Conservation (phyloP, 371 early-diverging fungal genomes). For the Lichtheimia ramosa region DNA sequence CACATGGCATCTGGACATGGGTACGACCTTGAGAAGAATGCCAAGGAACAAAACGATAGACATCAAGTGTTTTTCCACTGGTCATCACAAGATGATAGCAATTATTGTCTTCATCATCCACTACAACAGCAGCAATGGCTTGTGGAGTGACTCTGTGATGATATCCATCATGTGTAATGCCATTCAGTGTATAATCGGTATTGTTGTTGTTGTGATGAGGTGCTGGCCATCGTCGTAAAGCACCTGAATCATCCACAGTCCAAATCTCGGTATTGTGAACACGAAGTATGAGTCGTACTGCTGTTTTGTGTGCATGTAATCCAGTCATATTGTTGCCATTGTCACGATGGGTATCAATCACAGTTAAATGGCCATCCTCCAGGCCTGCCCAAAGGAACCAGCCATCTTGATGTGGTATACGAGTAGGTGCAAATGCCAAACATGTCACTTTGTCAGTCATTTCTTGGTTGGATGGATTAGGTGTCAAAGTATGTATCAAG, state of each 20-base stretch:
- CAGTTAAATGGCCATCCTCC: conserved; percentile 60
- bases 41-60: conserved; percentile 23
- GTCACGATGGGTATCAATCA: conserved; percentile 58
- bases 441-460: conserved; percentile 5
- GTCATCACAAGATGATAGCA: conserved; percentile 18
- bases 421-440: conserved; percentile 35
- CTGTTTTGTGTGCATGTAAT: not conserved
- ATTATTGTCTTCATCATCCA: not conserved
- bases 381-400: conserved; percentile 65
- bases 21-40: not conserved
- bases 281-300: conserved; percentile 54
- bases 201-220: no score
- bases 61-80: conserved; percentile 16
- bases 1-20: conserved; percentile 7
- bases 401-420: conserved; percentile 44
- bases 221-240: conserved; percentile 65
- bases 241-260: conserved; percentile 77
- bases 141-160: conserved; percentile 13
- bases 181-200: not conserved
- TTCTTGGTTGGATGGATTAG: not conserved
- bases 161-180: conserved; percentile 8
- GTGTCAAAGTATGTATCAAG: not conserved
- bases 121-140: conserved; percentile 8
- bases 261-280: conserved; percentile 55
- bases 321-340: conserved; percentile 23